Conservation (phyloP, 2,329 filamentous ascomycete genomes). For the Gremmenia infestans region DNA sequence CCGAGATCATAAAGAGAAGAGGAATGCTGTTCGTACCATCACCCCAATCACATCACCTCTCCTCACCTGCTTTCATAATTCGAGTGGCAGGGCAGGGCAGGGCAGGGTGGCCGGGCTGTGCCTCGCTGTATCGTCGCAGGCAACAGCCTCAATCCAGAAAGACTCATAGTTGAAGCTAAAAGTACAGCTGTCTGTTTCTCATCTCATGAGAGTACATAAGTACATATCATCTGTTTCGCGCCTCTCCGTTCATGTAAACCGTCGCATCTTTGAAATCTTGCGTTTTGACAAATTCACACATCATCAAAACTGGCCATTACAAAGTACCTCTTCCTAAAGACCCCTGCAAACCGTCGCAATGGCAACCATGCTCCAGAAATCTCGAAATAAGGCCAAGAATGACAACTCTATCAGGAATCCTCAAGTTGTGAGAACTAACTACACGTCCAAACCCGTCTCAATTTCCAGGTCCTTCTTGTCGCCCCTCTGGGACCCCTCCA, state of each 20-base stretch:
- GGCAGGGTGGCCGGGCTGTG: neutral
- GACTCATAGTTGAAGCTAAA: neutral
- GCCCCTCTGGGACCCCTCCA: constrained; percentile 38
- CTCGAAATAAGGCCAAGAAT: neutral
- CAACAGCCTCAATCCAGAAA: neutral
- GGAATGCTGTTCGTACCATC: no score
- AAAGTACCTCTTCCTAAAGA: neutral
- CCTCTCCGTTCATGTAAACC: neutral
- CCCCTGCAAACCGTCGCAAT: neutral
- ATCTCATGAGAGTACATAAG: neutral
- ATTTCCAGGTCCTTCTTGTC: constrained; percentile 45
- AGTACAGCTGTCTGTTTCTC: neutral
- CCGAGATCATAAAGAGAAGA: no score
- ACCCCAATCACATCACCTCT: neutral
- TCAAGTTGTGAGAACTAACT: constrained; percentile 20
- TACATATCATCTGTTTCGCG: neutral
- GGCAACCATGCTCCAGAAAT: constrained; percentile 5
- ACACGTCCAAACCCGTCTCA: constrained; percentile 35
- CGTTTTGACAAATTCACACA: neutral
- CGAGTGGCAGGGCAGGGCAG: neutral
- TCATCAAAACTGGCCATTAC: neutral
- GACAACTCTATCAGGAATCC: neutral
- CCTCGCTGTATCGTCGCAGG: neutral
- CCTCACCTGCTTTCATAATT: neutral
- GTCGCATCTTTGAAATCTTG: neutral